These are phyloP conservation scores for Dendrobium officinale DNA, from an alignment of 106 monocot species.

Conservation along the genomic window DNA sequence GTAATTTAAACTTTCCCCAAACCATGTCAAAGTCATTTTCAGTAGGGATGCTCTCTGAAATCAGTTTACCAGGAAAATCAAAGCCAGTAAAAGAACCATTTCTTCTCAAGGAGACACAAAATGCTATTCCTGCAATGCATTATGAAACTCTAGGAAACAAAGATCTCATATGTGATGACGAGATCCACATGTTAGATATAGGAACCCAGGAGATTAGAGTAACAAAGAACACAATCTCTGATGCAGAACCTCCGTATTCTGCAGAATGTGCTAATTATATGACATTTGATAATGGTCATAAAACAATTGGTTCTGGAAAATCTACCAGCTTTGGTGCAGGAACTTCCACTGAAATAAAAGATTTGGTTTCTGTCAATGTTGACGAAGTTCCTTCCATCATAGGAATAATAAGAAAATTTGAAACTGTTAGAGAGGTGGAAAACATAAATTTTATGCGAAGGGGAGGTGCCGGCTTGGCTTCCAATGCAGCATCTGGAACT, in stretches of 20 bases:
- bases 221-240: not conserved
- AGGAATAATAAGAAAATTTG: not conserved
- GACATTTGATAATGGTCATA: not conserved
- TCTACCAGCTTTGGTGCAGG: not conserved
- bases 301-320: not conserved
- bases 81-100: not conserved
- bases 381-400: constrained; percentile 1
- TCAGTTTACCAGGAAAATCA: constrained; percentile 5
- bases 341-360: not conserved
- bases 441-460: not conserved
- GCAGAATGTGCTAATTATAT: not conserved
- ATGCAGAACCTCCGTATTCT: not conserved
- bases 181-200: not conserved
- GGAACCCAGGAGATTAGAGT: not conserved
- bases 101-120: constrained; percentile 14
- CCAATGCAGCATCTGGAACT: not conserved
- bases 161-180: not conserved
- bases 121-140: not conserved
- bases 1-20: constrained; percentile 7
- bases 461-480: constrained; percentile 1
- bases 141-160: constrained; percentile 7
- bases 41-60: constrained; percentile 32
- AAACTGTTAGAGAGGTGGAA: not conserved
- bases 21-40: constrained; percentile 51
- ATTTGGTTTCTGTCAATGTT: not conserved